These are phyloP conservation scores for Colletotrichum tamarilloi DNA, from an alignment of 2,329 filamentous ascomycete species.

Conservation along the genomic window DNA sequence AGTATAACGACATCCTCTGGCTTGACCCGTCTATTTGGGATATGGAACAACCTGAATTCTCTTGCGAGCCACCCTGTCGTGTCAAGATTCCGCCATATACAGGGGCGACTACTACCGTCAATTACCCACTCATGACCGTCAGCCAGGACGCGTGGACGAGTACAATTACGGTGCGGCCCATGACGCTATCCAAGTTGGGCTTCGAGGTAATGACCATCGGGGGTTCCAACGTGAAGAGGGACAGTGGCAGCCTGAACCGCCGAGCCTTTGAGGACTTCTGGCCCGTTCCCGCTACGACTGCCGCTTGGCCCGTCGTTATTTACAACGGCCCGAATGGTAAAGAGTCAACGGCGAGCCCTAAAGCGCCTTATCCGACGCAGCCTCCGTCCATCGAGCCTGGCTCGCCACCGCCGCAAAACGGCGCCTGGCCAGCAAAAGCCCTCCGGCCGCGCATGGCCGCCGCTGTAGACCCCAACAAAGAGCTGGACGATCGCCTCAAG, in stretches of 20 bases:
- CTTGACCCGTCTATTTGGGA: no score
- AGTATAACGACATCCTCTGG: no score
- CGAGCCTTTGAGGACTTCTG: constrained; percentile 25
- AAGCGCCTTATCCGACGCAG: constrained; percentile 36
- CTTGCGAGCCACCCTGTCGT: no score
- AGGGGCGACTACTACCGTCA: constrained; percentile 41
- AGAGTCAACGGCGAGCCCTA: constrained; percentile 27
- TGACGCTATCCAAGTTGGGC: constrained; percentile 41
- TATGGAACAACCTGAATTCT: no score
- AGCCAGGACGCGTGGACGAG: constrained; percentile 44
- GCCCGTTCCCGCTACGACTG: constrained; percentile 38
- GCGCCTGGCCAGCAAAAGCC: constrained; percentile 31
- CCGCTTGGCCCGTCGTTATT: constrained; percentile 38
- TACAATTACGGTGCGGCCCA: constrained; percentile 42
- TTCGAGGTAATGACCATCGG: constrained; percentile 41
- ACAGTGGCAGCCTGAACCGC: constrained; percentile 20
- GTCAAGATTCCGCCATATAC: constrained; percentile 20
- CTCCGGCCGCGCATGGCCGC: constrained; percentile 10
- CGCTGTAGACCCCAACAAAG: constrained; percentile 3
- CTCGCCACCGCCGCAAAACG: constrained; percentile 26
- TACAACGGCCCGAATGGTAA: constrained; percentile 38
- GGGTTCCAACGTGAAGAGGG: constrained; percentile 1
- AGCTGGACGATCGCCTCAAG: not conserved
- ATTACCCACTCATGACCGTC: constrained; percentile 46
- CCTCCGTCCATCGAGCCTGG: constrained; percentile 35